These are phyloP conservation scores for Diaporthe sp. DNA, from an alignment of 2,329 filamentous ascomycete species.

Conservation along the genomic window DNA sequence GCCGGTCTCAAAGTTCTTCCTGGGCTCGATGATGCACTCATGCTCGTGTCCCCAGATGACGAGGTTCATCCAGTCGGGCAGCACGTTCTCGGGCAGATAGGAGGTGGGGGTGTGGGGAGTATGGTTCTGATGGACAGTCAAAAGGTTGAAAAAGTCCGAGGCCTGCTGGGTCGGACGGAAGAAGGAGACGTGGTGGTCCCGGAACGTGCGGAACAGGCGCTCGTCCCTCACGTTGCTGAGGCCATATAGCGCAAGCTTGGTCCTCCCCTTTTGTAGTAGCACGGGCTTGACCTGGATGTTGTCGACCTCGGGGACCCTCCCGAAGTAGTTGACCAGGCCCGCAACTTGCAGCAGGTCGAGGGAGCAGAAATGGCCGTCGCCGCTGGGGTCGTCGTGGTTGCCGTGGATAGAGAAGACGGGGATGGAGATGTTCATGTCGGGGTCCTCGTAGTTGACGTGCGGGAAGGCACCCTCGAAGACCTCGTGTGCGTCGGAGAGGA, in stretches of 20 bases:
- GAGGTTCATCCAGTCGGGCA: constrained; percentile 91
- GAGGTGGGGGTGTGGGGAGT: constrained; percentile 90
- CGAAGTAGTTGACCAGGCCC: constrained; percentile 95
- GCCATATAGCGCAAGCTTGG: constrained; percentile 92
- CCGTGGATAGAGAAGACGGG: constrained; percentile 98
- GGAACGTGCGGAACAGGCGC: constrained; percentile 91
- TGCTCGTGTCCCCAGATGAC: constrained; percentile 97
- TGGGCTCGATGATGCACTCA: constrained; percentile 90
- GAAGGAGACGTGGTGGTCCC: constrained; percentile 94
- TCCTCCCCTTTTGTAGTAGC: constrained; percentile 90
- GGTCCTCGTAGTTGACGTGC: constrained; percentile 97
- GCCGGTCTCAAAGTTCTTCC: constrained; percentile 83
- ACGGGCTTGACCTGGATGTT: constrained; percentile 94
- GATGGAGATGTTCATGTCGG: constrained; percentile 96
- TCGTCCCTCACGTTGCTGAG: constrained; percentile 97
- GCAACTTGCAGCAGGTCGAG: constrained; percentile 92
- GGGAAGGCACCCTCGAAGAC: constrained; percentile 91
- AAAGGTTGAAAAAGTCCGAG: constrained; percentile 93
- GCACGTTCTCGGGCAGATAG: constrained; percentile 93
- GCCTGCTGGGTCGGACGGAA: constrained; percentile 84
- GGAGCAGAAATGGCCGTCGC: constrained; percentile 90
- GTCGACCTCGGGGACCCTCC: constrained; percentile 89
- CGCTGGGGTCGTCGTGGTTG: constrained; percentile 98
- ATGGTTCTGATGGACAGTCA: constrained; percentile 97
- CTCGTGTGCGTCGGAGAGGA: constrained; percentile 91